Percentiles rank a stretch among this genome's conserved stretches.
Conservation (phyloP, 2,329 filamentous ascomycete species). For the Pseudocercospora eumusae region DNA sequence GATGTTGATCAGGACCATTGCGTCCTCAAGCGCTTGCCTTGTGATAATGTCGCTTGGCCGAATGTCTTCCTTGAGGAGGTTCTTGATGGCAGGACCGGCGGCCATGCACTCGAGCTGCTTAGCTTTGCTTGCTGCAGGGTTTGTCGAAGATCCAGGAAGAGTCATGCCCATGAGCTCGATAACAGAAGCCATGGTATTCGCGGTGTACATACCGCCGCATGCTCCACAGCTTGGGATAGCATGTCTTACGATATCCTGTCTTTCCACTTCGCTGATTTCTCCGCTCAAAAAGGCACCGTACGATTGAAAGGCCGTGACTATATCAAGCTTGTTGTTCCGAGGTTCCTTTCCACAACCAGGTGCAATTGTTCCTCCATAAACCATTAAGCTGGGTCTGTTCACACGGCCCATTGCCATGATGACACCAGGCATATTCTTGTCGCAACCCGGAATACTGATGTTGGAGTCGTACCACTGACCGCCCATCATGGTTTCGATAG, state of each 20-base stretch:
- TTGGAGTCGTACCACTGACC: constrained; percentile 99
- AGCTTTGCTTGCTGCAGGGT: constrained; percentile 53
- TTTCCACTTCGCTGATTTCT: constrained; percentile 84
- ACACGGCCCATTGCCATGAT: constrained; percentile 84
- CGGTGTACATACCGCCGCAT: constrained; percentile 75
- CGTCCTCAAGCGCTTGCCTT: constrained; percentile 52
- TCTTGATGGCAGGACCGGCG: constrained; percentile 53
- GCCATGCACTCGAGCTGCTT: constrained; percentile 55
- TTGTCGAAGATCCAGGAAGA: constrained; percentile 54
- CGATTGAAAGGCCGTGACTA: constrained; percentile 96
- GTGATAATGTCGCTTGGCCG: constrained; percentile 54
- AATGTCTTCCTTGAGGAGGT: constrained; percentile 54
- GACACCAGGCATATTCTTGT: constrained; percentile 96
- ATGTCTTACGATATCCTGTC: constrained; percentile 91
- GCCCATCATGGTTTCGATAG: constrained; percentile 98
- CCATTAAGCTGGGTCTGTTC: constrained; percentile 94
- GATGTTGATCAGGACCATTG: constrained; percentile 54
- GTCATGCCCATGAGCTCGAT: constrained; percentile 56
- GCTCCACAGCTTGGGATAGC: constrained; percentile 83
- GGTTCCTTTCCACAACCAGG: constrained; percentile 81
- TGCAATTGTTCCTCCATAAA: constrained; percentile 93
- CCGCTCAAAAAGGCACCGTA: constrained; percentile 94
- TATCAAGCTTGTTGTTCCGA: constrained; percentile 71
- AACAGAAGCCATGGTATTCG: constrained; percentile 55
- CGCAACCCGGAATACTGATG: constrained; percentile 93